Percentiles rank a stretch among this genome's conserved stretches.
phyloP scores from a whole-genome alignment of 2,329 filamentous ascomycete species.

The Sporothrix protearum region DNA sequence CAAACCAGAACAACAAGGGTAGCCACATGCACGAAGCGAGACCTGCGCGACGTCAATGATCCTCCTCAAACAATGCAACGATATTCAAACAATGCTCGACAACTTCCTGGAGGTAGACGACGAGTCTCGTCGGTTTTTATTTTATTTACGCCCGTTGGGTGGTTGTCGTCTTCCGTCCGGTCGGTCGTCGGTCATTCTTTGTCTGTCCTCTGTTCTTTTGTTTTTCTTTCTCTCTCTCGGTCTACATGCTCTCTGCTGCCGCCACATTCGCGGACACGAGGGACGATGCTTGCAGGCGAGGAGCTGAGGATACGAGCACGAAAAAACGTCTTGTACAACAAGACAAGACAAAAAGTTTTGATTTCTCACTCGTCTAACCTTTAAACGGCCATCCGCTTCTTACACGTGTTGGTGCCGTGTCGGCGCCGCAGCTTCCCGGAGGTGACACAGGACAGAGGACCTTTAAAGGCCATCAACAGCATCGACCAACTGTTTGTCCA shows the following conservation, averaged over 20 bases:
- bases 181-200: not conserved
- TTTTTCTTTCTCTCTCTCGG: not conserved
- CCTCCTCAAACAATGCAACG: not conserved
- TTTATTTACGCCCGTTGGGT: slow-evolving; percentile 9
- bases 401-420: not conserved
- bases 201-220: not conserved
- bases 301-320: not conserved
- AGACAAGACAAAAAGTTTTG: not conserved
- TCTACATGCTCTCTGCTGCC: no score
- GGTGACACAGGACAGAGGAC: not conserved
- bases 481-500: not conserved
- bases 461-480: not conserved
- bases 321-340: not conserved
- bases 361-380: not conserved
- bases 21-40: slow-evolving; percentile 16
- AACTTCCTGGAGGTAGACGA: no score
- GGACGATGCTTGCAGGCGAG: not conserved
- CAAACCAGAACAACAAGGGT: not conserved
- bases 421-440: slow-evolving; percentile 2
- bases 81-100: no score
- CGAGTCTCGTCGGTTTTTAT: no score
- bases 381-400: no score
- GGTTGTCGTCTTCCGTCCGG: slow-evolving; percentile 3
- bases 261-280: not conserved
- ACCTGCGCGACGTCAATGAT: not conserved